Base-by-base conservation (phyloP, 192 early-diverging fungal genomes). In the Backusella tuberculispora region DNA sequence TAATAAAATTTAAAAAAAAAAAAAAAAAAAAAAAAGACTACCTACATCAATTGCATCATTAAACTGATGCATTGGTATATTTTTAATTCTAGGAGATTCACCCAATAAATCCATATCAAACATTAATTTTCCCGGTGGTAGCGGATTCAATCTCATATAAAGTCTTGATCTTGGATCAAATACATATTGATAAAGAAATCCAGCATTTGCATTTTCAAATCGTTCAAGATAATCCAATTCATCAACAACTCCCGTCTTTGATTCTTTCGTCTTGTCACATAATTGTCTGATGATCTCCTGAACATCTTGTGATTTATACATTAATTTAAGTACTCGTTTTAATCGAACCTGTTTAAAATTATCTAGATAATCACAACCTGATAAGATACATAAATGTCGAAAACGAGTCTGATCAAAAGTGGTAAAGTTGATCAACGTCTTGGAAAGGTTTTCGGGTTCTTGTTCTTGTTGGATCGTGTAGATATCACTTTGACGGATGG, bases 131-230 rank as follows among this genome's bases (percentile, higher is more conserved):
- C 53, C 53, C 2, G 53, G 53, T 3, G 53, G 53, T 19, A 60
- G 26, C 2, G 53, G 53, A 12, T 60, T 9, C 9, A 60, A 60
- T 26, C 53, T 19, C 53, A 60, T 24, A 60, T 60, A 60, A 24
- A 60, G 53, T 6, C 26, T 3, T 26, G 53, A 13, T 12, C 53
- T 60, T 10, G 53, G 53, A 26, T 60, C 53, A 60, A 19, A 60
- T 10, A 60, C 53, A 21, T 60, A 60, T 4, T 60, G 53, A 60
- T 60, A 60, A 7, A 60, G 53, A 24, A 60, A 60, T 1, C 53
- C 53, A 3, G 53, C 53, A 60, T 60, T 60, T 8, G 53, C 53
- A 60, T 60, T 60, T 12, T 60, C 53, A 60, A 60, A 60, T 0
- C n/a, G 7, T 26, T n/a, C 4, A 19, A 26, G 53, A 60, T 60